Evolutionary conservation across 306 rosid genomes (phyloP).

Genomic region (Psophocarpus tetragonolobus): DNA sequence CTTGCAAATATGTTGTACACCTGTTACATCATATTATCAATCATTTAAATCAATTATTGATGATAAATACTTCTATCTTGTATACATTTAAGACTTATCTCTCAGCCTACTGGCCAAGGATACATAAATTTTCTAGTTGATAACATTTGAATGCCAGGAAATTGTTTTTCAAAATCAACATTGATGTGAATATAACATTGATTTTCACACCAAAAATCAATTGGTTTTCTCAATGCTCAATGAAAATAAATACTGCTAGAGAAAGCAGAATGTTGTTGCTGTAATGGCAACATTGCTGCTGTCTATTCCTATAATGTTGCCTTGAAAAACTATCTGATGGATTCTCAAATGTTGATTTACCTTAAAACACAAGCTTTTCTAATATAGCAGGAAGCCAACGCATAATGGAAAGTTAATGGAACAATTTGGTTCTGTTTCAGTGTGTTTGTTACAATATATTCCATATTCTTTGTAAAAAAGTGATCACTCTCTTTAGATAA

Average conservation of each 20-base stretch:
- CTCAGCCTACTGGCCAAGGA: background rate
- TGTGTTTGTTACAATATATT: no score
- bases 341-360: background rate
- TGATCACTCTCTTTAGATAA: no score
- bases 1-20: background rate
- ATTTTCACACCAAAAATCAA: background rate
- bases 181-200: background rate
- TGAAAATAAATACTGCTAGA: background rate
- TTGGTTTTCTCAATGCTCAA: background rate
- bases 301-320: background rate
- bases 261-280: background rate
- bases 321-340: background rate
- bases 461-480: no score
- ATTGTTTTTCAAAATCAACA: background rate
- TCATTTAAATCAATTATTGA: background rate
- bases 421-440: background rate
- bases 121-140: background rate
- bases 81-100: background rate
- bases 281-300: background rate
- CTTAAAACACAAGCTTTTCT: background rate
- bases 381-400: background rate
- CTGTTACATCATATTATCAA: background rate
- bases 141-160: background rate
- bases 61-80: background rate
- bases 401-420: background rate